Base-by-base conservation (phyloP, 805 yeast genomes). In the Teunomyces tritomae region DNA sequence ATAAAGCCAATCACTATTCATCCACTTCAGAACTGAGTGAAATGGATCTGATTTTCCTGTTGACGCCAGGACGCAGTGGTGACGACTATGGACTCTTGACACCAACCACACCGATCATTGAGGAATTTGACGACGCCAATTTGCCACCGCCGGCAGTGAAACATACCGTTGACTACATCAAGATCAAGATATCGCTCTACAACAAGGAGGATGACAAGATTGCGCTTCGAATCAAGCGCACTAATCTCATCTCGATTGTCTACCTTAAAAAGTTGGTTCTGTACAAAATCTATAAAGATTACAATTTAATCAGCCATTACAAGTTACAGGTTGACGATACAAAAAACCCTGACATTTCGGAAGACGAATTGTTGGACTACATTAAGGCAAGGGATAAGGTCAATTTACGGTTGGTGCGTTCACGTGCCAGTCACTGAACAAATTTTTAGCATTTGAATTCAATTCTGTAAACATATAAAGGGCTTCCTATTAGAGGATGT, bases 211-310 rank as follows among this genome's bases (percentile, higher is more conserved):
- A 60, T 32, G 73, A 68, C 43, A 64, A 64, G 17, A 57, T 67
- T 13, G 68, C 61, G 2, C 37, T 67, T 14, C 59, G 57, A 42
- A 55, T 66, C 26, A 59, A 57, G 43, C 49, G 57, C 10, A 45
- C 58, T 6, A 57, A 58, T 42, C 47, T 68, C n/a, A 49, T 52
- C 5, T 57, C 68, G 3, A 53, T 67, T 6, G 55, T 45, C 3
- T 55, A 62, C 48, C 52, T 67, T 45, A 68, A 68, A 50, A 61
- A 56, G 49, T 44, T 62, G 33, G 44, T 68, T 6, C 57, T 62
- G 35, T 54, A 49, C 51, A 67, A 67, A 52, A 61, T 68, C 30
- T 68, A 65, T 49, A 64, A 62, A 39, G 70, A 68, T 45, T 55
- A 51, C 39, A 59, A 56, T 39, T 54, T 65, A 42, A 56, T 54